Evolutionary conservation across 805 yeast genomes (phyloP).

Genomic region (Candida gorgasii): DNA sequence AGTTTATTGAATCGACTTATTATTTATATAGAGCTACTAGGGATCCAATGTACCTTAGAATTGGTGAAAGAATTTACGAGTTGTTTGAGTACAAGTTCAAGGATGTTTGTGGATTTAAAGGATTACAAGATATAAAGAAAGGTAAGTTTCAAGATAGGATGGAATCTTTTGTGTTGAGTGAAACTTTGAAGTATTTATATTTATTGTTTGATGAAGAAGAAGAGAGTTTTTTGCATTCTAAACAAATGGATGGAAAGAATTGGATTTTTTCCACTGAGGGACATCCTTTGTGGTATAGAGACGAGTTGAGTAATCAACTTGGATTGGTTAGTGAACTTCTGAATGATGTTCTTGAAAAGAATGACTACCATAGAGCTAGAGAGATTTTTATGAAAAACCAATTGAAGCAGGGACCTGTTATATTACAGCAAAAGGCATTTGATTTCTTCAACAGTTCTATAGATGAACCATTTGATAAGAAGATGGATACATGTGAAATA

Average conservation of each 20-base stretch:
- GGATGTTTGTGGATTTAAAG: slow-evolving; percentile 79
- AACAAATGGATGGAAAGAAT: slow-evolving; percentile 40
- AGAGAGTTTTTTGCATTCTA: slow-evolving; percentile 34
- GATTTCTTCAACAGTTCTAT: not conserved
- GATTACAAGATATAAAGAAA: slow-evolving; percentile 64
- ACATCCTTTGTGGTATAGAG: slow-evolving; percentile 79
- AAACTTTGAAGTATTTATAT: slow-evolving; percentile 81
- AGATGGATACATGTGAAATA: slow-evolving; percentile 32
- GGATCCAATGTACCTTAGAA: slow-evolving; percentile 78
- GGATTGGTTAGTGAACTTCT: not conserved
- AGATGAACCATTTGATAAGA: slow-evolving; percentile 10
- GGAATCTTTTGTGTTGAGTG: slow-evolving; percentile 91
- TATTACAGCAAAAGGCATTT: no score
- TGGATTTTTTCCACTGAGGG: slow-evolving; percentile 83
- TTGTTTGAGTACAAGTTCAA: slow-evolving; percentile 54
- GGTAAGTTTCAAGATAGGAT: slow-evolving; percentile 72
- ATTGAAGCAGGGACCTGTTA: not conserved
- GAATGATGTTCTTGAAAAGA: not conserved
- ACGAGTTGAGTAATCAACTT: slow-evolving; percentile 5
- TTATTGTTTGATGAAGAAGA: slow-evolving; percentile 74
- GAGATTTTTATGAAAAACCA: not conserved
- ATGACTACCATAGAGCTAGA: not conserved
- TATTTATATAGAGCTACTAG: slow-evolving; percentile 78
- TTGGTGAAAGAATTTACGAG: slow-evolving; percentile 66
- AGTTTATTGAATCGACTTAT: slow-evolving; percentile 86